phyloP scores from a whole-genome alignment of 2,329 filamentous ascomycete genomes.

The Alternaria infectoria region DNA sequence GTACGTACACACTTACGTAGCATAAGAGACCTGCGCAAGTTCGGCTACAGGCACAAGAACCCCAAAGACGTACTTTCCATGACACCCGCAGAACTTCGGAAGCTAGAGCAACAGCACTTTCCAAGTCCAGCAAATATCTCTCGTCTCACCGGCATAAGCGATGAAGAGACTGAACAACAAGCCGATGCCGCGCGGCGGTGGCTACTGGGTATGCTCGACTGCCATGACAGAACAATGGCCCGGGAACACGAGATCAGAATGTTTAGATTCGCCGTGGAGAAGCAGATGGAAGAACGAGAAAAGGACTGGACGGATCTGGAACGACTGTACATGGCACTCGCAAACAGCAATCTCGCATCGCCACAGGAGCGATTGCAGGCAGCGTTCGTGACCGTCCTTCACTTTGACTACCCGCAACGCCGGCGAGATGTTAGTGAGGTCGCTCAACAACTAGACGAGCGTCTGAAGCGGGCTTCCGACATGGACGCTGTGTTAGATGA shows the following conservation, averaged over 20 bases:
- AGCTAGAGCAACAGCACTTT: constrained; percentile 4
- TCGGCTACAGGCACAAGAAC: background rate
- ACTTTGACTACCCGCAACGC: constrained; percentile 16
- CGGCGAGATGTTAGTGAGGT: constrained; percentile 3
- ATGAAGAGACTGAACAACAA: constrained; percentile 4
- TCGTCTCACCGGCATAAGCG: background rate
- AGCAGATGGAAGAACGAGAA: constrained; percentile 4
- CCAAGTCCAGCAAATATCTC: background rate
- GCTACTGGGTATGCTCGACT: constrained; percentile 13
- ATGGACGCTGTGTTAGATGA: background rate
- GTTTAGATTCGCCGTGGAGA: constrained; percentile 21
- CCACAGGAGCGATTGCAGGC: constrained; percentile 10
- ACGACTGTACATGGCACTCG: constrained; percentile 27
- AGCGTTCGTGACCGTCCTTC: constrained; percentile 16
- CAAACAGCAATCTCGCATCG: constrained; percentile 9
- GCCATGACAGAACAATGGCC: constrained; percentile 1
- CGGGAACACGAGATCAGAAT: constrained; percentile 12
- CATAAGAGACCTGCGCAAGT: constrained; percentile 3
- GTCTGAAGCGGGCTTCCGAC: background rate
- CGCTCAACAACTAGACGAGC: background rate
- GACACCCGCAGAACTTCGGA: background rate
- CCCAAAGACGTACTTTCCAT: background rate
- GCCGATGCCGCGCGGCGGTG: constrained; percentile 13
- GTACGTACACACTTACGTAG: constrained; percentile 5
- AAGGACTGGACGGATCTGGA: constrained; percentile 17